phyloP scores from a whole-genome alignment of 257 asterid genomes.

The Solanum megistacrolobum region DNA sequence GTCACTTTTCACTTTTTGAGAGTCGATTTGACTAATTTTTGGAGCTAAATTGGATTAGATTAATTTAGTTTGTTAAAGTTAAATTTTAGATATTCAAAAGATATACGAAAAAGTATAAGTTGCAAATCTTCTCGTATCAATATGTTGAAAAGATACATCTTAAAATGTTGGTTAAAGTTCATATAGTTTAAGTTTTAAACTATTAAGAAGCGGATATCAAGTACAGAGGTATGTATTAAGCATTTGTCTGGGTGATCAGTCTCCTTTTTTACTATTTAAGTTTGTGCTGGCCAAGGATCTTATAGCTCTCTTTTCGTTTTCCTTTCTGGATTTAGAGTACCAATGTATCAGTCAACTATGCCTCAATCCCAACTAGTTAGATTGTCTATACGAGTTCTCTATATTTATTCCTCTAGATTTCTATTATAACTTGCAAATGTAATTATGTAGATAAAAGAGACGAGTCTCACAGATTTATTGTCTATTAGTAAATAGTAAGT shows the following conservation, averaged over 20 bases:
- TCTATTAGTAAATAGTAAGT: neutral
- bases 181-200: neutral
- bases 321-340: neutral
- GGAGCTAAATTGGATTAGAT: neutral
- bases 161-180: neutral
- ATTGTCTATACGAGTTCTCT: neutral
- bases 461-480: neutral
- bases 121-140: neutral
- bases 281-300: neutral
- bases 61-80: neutral
- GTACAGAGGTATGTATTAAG: neutral
- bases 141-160: neutral
- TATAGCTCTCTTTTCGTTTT: neutral
- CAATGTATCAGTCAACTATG: neutral
- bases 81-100: neutral
- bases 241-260: constrained; percentile 9
- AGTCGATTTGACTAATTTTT: neutral
- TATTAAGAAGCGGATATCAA: neutral
- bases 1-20: too few species aligned
- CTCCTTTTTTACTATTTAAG: neutral
- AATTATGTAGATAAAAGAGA: neutral
- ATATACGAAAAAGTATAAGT: neutral
- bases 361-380: neutral
- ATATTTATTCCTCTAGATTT: neutral
- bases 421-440: neutral